phyloP scores from a whole-genome alignment of 2,329 filamentous ascomycete genomes.

The Plectosphaerella plurivora region DNA sequence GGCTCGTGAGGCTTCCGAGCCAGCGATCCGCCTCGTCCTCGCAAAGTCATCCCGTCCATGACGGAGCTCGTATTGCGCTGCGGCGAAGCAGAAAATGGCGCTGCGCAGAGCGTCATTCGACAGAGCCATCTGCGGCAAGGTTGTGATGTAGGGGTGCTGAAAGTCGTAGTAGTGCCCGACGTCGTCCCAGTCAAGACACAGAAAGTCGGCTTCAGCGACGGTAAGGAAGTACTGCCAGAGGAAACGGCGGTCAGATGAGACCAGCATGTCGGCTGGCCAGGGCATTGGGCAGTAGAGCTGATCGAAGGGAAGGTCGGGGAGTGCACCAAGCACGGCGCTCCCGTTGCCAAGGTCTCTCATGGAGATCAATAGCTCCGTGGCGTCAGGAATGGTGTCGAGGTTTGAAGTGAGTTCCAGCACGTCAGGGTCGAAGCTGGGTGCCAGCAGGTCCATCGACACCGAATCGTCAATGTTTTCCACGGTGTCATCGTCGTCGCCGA shows the following conservation, averaged over 20 bases:
- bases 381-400: not conserved
- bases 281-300: slow-evolving; percentile 11
- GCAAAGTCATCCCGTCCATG: slow-evolving; percentile 4
- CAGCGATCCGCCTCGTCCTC: not conserved
- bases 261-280: slow-evolving; percentile 14
- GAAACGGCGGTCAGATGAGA: slow-evolving; percentile 10
- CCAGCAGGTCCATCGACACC: not conserved
- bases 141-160: slow-evolving; percentile 11
- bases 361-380: not conserved
- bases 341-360: not conserved
- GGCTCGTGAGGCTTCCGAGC: slow-evolving; percentile 5
- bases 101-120: slow-evolving; percentile 7
- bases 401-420: not conserved
- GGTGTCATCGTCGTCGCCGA: not conserved
- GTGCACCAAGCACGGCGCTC: not conserved
- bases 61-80: slow-evolving; percentile 10
- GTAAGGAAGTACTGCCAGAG: slow-evolving; percentile 12
- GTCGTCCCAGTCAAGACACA: slow-evolving; percentile 11
- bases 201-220: slow-evolving; percentile 8
- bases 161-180: slow-evolving; percentile 10
- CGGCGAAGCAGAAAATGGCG: slow-evolving; percentile 10
- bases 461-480: not conserved
- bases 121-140: slow-evolving; percentile 10
- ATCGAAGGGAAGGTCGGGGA: not conserved
- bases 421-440: not conserved